These are phyloP conservation scores for Fusarium brachygibbosum DNA, from an alignment of 2,329 filamentous ascomycete genomes.

Conservation along the genomic window DNA sequence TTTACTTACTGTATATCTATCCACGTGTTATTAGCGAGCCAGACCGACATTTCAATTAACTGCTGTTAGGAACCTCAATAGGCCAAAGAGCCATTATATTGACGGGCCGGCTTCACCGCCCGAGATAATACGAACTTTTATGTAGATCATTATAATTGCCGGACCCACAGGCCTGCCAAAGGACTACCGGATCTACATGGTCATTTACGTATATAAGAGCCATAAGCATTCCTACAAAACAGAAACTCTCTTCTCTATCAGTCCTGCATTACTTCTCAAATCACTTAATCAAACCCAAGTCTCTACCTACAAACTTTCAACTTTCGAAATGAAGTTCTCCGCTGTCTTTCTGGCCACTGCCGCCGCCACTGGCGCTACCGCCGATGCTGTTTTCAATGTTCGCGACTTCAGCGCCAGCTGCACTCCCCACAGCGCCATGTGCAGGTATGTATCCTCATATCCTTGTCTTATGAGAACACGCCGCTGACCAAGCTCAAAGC, in stretches of 20 bases:
- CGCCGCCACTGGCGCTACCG: neutral
- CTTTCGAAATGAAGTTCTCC: constrained; percentile 8
- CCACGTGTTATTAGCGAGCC: too few relatives aligned
- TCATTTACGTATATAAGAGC: neutral
- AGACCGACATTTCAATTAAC: too few relatives aligned
- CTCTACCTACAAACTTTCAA: neutral
- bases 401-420: constrained; percentile 6
- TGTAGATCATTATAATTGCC: constrained; percentile 4
- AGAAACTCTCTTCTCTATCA: neutral
- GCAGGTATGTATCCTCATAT: neutral
- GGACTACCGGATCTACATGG: neutral
- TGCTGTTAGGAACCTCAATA: neutral
- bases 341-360: neutral
- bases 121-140: constrained; percentile 3
- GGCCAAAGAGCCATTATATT: neutral
- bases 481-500: neutral
- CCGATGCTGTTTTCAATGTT: constrained; percentile 8
- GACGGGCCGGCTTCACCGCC: neutral
- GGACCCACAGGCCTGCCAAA: neutral
- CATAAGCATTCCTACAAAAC: neutral
- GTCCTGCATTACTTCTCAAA: neutral
- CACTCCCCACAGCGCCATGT: constrained; percentile 1
- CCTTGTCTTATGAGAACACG: neutral
- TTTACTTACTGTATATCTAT: too few relatives aligned
- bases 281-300: neutral